phyloP scores from a whole-genome alignment of 441 rosid species.

The Populus hybrid region DNA sequence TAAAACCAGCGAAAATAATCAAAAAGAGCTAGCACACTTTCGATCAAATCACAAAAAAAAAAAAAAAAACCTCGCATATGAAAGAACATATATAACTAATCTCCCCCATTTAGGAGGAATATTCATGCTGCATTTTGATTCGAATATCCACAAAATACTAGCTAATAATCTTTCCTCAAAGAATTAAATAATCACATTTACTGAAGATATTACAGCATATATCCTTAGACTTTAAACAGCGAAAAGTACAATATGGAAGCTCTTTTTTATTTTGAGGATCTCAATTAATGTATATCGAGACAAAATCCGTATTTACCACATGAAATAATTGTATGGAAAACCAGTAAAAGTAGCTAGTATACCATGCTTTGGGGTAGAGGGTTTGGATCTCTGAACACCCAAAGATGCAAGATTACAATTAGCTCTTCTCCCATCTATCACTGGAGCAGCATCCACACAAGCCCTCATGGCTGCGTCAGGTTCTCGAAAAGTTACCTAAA shows the following conservation, averaged over 20 bases:
- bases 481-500: conserved; percentile 85
- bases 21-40: neutral
- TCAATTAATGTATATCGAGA: neutral
- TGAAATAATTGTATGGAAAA: neutral
- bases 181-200: neutral
- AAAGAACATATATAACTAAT: neutral
- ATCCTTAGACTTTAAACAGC: neutral
- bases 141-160: neutral
- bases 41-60: too few species aligned
- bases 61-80: too few species aligned
- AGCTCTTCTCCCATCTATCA: conserved; percentile 95
- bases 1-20: neutral
- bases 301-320: neutral
- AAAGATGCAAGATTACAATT: conserved; percentile 93
- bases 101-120: conserved; percentile 34
- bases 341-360: neutral
- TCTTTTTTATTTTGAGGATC: neutral
- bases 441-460: conserved; percentile 87
- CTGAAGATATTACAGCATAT: neutral
- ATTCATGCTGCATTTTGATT: conserved; percentile 27
- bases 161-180: neutral
- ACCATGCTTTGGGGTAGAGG: conserved; percentile 88
- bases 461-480: conserved; percentile 93
- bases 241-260: neutral
- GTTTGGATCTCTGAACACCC: conserved; percentile 93